phyloP scores from a whole-genome alignment of 345 rosid genomes.

The Clarkia xantiana region DNA sequence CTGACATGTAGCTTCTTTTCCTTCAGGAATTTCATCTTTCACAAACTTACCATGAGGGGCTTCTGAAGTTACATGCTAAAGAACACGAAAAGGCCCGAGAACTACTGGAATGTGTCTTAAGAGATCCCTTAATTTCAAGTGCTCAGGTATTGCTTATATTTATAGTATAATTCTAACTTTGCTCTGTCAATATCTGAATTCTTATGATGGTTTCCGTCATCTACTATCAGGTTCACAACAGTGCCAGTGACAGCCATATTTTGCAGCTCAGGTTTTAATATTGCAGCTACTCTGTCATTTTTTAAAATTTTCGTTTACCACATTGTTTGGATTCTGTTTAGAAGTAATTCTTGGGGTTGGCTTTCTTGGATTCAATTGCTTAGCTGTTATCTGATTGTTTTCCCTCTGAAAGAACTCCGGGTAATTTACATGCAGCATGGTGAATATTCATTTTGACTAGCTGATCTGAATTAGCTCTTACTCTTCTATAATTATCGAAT shows the following conservation, averaged over 20 bases:
- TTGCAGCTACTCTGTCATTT: neutral
- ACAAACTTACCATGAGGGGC: slow-evolving; percentile 84
- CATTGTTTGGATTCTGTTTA: neutral
- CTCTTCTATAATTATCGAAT: too few relatives aligned
- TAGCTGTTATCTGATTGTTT: too few relatives aligned
- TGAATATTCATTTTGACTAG: too few relatives aligned
- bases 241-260: slow-evolving; percentile 58
- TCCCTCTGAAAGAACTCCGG: too few relatives aligned
- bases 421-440: too few relatives aligned
- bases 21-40: slow-evolving; percentile 85
- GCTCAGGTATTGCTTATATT: slow-evolving; percentile 37
- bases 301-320: neutral
- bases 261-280: slow-evolving; percentile 67
- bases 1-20: neutral
- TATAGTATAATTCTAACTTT: neutral
- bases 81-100: slow-evolving; percentile 68
- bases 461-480: too few relatives aligned
- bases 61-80: slow-evolving; percentile 76
- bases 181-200: neutral
- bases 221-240: slow-evolving; percentile 44
- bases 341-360: too few relatives aligned
- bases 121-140: slow-evolving; percentile 64
- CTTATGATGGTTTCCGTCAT: neutral
- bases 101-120: slow-evolving; percentile 61
- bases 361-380: too few relatives aligned